Evolutionary conservation across 495 filamentous ascomycete species (phyloP), one percentile per base, ranked within the genome.

Genomic region (Trichoderma erinaceum): DNA sequence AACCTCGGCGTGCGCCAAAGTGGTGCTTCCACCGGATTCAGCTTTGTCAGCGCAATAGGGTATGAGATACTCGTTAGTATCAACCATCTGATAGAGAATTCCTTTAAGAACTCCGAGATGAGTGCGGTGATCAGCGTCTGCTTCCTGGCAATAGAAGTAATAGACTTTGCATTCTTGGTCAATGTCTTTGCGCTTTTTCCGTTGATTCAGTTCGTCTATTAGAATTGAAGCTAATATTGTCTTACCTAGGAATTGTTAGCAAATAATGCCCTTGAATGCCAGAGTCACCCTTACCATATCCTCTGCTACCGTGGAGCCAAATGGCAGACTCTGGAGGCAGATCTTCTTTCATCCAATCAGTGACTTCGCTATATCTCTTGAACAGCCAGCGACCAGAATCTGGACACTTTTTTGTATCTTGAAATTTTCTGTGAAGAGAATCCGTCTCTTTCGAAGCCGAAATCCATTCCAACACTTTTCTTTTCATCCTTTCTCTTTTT

Each of bases 141-240:
- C 48, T 52, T 52, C 48, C 8, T 52, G 48, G 48, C 48, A 52
- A 10, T 52, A 52, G 48, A 52, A 52, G n/a, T 52, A 23, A n/a
- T 21, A 52, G 18, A 52, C n/a, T 5, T 52, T 52, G 48, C 48
- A 6, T 23, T 21, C 48, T 10, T 1, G 8, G 8, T 18, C 18
- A 23, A 52, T 52, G 8, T 4, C n/a, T 25, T 21, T 52, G 18
- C 48, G 18, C 2, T n/a, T 21, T 52, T 52, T 52, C 48, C 1
- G 48, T 52, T 23, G 5, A 1, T 21, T 7, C 48, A 52, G 25
- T 25, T 52, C 48, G 10, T 52, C 48, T 3, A 52, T 25, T 23
- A 52, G 4, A 3, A 52, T 18, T 1, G 48, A 52, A 10, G 48
- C 8, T 1, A 52, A n/a, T n/a, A 52, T 52, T 3, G 48, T 52